Evolutionary conservation across 805 yeast genomes (phyloP).

Genomic region (Candida chilensis): DNA sequence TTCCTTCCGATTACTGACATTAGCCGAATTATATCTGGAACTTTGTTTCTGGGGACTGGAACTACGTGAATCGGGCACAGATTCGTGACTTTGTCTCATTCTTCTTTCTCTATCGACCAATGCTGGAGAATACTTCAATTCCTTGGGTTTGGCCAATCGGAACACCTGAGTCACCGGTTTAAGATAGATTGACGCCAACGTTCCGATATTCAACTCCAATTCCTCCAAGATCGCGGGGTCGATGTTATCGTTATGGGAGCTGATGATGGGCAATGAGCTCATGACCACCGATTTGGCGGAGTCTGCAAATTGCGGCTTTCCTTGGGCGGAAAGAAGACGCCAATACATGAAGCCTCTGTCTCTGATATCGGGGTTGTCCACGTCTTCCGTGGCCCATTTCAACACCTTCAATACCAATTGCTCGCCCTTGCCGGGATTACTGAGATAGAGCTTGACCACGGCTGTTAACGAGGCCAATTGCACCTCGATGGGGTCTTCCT

Average conservation of each 20-base stretch:
- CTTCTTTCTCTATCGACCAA: no score
- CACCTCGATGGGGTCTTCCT: conserved; percentile 63
- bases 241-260: conserved; percentile 57
- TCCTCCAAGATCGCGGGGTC: conserved; percentile 72
- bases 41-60: no score
- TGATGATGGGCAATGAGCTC: conserved; percentile 53
- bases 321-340: conserved; percentile 52
- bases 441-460: conserved; percentile 56
- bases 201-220: conserved; percentile 72
- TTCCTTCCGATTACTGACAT: no score
- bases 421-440: conserved; percentile 46
- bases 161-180: conserved; percentile 81
- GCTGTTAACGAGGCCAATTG: conserved; percentile 72
- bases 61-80: no score
- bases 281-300: conserved; percentile 46
- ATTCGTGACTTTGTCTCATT: no score
- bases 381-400: conserved; percentile 63
- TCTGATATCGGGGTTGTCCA: conserved; percentile 76
- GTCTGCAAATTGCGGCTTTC: conserved; percentile 20
- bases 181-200: conserved; percentile 74
- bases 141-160: conserved; percentile 48
- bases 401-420: conserved; percentile 47
- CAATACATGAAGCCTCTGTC: conserved; percentile 83
- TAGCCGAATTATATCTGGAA: no score
- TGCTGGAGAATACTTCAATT: no score